Base-by-base conservation (phyloP, 805 yeast genomes). In the Gaillardinia entomophila region DNA sequence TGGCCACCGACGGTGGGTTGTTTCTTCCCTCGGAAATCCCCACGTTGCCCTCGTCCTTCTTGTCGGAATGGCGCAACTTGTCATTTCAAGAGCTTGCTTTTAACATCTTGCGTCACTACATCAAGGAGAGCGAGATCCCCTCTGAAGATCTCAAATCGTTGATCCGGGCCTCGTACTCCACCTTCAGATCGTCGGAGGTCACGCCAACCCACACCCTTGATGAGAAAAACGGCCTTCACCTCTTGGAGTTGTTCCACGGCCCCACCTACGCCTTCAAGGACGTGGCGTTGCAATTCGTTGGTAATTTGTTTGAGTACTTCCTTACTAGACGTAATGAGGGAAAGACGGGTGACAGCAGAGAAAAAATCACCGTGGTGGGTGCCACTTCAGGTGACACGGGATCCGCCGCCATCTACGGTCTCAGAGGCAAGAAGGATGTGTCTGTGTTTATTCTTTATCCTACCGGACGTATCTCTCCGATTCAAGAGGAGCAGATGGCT, bases 341-440 rank as follows among this genome's bases (percentile, higher is more conserved):
- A 42, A 40, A 50, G n/a, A 65, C 57, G 16, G 68, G 67, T 34
- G 73, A 71, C 38, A 71, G 73, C 45, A 74, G 90, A 56, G 92
- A 87, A 47, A 75, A 76, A 38, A 71, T 92, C 51, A 92, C 99
- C 24, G 97, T 92, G 44, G 96, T 92, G 37, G 99, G 99, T 53
- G 99, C 99, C 27, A 92, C 99, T 17, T 83, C 95, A 29, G 99
- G 99, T 54, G 99, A 92, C 53, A 92, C 99, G 29, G 99, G 99
- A 38, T 84, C 96, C 33, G 99, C 99, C 34, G 98, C 99, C 41
- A 92, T 92, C 46, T 92, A 92, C 63, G 99, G 99, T 34, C 74
- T 92, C 46, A 77, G 98, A 66, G 94, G 94, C 59, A 92, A 92
- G 66, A 84, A 88, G 62, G 97, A 92, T 58, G 96, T 92, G n/a